A percentile compares a stretch with the other conserved stretches of the same genome.
These are phyloP conservation scores for Penicillium sp. DNA, from an alignment of 2,329 filamentous ascomycete genomes.

Conservation along the genomic window DNA sequence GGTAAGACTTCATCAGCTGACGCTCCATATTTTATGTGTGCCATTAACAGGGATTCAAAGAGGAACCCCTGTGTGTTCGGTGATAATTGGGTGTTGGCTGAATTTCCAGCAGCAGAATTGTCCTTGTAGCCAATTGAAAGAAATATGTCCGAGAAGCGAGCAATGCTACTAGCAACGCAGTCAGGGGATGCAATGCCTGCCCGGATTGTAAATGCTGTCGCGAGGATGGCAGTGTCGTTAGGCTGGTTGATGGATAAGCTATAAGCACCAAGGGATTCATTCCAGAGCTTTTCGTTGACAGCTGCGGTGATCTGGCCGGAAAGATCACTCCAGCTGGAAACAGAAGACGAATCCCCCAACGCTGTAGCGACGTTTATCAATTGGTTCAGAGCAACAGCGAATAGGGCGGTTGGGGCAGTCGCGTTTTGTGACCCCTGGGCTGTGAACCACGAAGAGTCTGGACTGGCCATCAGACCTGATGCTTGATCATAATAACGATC, in stretches of 20 bases:
- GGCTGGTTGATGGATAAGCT: conserved; percentile 2
- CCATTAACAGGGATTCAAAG: conserved; percentile 5
- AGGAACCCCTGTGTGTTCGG: conserved; percentile 8
- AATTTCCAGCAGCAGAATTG: not conserved
- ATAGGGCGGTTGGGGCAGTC: conserved; percentile 16
- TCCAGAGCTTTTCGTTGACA: conserved; percentile 19
- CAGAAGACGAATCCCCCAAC: conserved; percentile 8
- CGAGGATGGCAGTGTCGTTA: conserved; percentile 6
- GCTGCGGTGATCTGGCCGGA: conserved; percentile 6
- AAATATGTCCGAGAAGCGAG: conserved; percentile 18
- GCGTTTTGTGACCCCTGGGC: conserved; percentile 10
- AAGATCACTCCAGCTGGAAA: not conserved
- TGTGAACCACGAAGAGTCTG: conserved; percentile 9
- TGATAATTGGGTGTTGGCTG: conserved; percentile 2
- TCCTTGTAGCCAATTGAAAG: conserved; percentile 8
- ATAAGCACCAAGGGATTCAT: conserved; percentile 9
- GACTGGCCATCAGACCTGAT: conserved; percentile 4
- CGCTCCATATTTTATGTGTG: conserved; percentile 1
- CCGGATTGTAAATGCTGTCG: conserved; percentile 7
- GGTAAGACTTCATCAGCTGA: not conserved
- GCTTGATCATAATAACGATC: conserved; percentile 6
- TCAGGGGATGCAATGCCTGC: conserved; percentile 3
- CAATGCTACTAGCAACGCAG: not conserved
- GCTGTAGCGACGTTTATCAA: conserved; percentile 11
- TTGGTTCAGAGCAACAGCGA: conserved; percentile 14